Evolutionary conservation across 805 yeast genomes (phyloP).

Genomic region (Metschnikowia dekortorum): DNA sequence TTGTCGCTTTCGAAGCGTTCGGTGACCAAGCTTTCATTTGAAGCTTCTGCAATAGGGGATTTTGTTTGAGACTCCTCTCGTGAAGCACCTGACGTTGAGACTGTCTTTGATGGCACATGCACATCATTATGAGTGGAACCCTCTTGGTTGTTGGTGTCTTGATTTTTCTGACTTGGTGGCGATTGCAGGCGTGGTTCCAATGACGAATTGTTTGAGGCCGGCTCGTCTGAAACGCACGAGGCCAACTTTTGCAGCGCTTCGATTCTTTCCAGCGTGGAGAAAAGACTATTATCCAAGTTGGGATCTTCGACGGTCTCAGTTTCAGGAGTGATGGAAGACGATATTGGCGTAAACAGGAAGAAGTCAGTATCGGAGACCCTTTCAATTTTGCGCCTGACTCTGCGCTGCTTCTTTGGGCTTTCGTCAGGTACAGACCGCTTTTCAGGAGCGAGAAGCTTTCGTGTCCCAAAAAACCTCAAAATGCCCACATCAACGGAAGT

Average conservation of each 20-base stretch:
- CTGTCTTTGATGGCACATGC: background rate
- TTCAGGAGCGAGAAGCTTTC: background rate
- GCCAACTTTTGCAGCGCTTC: background rate
- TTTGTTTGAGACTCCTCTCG: background rate
- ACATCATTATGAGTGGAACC: background rate
- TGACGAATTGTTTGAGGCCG: background rate
- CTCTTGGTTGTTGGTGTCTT: background rate
- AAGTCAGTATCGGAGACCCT: constrained; percentile 32
- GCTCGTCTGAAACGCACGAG: background rate
- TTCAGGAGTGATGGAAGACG: constrained; percentile 2
- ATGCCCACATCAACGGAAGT: background rate
- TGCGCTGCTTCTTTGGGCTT: constrained; percentile 9
- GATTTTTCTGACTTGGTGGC: background rate
- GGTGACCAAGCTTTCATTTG: background rate
- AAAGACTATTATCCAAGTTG: background rate
- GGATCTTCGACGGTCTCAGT: background rate
- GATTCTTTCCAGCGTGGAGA: background rate
- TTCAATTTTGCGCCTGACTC: constrained; percentile 31
- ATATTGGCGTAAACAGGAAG: constrained; percentile 24
- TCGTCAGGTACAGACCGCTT: background rate
- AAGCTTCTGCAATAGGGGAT: background rate
- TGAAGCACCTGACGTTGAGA: background rate
- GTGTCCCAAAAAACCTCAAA: background rate
- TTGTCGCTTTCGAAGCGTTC: background rate
- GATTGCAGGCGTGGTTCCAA: background rate